Evolutionary conservation across 2,329 filamentous ascomycete genomes (phyloP), one percentile per base, ranked within the genome.

Genomic region (Diaporthe destruens): DNA sequence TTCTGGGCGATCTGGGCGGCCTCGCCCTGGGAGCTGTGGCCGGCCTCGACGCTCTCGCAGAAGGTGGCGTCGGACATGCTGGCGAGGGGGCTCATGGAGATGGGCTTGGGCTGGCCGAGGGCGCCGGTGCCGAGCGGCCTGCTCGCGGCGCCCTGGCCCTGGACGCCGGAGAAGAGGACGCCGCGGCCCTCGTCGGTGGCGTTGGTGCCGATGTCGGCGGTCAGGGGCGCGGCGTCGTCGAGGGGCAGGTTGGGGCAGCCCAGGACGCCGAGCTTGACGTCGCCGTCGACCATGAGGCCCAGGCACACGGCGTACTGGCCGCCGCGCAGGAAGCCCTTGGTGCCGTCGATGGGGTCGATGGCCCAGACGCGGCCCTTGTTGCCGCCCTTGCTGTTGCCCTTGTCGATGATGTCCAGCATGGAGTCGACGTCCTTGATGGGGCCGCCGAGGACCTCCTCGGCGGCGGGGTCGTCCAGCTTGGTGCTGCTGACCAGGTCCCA

Each of bases 241-340:
- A 98, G 87, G 20, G 96, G 96, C 42, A 99, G 90, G 84, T 99
- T 99, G 34, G 96, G 96, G 84, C 96, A 98, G 75, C 94, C 97
- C 72, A 99, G 89, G 57, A 98, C 96, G 77, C 96, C 96, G 74
- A 98, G 94, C 81, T 95, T 94, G 78, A 98, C 95, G 77, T 97
- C 91, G 69, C 96, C 96, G 79, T 98, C 95, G 36, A 97, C 93
- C 85, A 99, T 92, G 78, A 99, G 87, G 47, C 90, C 96, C 6
- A 99, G 89, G 81, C 96, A 98, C 69, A 99, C 95, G 71, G 96
- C 97, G 81, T 99, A 99, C 85, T 99, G 96, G 51, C 95, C 97
- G 69, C 96, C 96, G 75, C 97, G 90, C 74, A 99, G 87, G 85
- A 99, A 99, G 39, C 96, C 97, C 85, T 98, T 98, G 69, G 96